These are phyloP conservation scores for Paramecium biaurelia DNA, from an alignment of 73 alveolate species.

Conservation along the genomic window DNA sequence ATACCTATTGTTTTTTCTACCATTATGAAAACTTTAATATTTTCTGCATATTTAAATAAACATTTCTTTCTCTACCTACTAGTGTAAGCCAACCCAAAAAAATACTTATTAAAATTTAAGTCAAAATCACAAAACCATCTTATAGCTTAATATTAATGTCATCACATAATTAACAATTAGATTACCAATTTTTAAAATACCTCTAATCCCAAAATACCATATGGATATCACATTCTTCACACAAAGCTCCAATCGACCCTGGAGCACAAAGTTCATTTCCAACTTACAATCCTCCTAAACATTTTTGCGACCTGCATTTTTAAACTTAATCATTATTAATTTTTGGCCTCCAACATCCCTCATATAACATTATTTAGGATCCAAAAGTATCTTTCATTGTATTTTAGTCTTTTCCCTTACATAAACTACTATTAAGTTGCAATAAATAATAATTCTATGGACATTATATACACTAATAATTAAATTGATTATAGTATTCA, in stretches of 20 bases:
- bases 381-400: not conserved
- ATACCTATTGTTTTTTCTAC: not conserved
- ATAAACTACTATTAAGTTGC: not conserved
- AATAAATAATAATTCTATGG: not conserved
- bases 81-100: not conserved
- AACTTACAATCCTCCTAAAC: constrained; percentile 18
- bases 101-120: not conserved
- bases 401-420: not conserved
- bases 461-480: not conserved
- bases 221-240: constrained; percentile 59
- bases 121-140: not conserved
- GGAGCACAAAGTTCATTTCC: not conserved
- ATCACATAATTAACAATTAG: not conserved
- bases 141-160: not conserved
- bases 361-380: not conserved
- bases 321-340: not conserved
- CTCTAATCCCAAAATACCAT: not conserved
- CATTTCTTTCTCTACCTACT: not conserved
- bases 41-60: not conserved
- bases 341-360: constrained; percentile 45
- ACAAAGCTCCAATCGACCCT: constrained; percentile 31
- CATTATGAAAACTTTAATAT: not conserved
- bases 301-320: not conserved
- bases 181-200: not conserved
- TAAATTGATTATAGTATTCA: not conserved